Percentiles rank a stretch among this genome's conserved stretches.
phyloP scores from a whole-genome alignment of 371 early-diverging fungal species.

The Rhizomucor pusillus region DNA sequence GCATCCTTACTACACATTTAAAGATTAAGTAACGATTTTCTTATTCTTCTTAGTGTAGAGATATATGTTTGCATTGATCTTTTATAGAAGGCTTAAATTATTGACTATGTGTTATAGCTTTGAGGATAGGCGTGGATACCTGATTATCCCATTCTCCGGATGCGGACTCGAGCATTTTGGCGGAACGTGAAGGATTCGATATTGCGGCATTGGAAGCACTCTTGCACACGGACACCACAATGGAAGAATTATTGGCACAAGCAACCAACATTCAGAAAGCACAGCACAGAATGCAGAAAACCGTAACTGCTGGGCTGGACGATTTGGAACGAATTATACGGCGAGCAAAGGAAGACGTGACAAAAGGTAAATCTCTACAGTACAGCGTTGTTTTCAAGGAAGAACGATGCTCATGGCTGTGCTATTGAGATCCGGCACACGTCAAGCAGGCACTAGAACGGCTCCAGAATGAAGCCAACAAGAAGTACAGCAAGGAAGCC shows the following conservation, averaged over 20 bases:
- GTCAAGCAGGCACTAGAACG: not conserved
- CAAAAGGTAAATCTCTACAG: constrained; percentile 17
- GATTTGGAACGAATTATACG: constrained; percentile 10
- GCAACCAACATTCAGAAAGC: constrained; percentile 9
- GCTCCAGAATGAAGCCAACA: constrained; percentile 3
- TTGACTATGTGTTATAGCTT: no score
- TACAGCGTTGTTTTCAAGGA: no score
- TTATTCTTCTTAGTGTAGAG: no score
- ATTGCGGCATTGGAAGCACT: not conserved
- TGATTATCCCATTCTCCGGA: no score
- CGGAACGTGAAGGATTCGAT: no score
- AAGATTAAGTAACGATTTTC: no score
- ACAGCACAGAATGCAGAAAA: constrained; percentile 9
- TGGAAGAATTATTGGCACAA: constrained; percentile 11
- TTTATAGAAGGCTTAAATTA: no score
- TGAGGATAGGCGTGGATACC: no score
- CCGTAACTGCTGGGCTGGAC: constrained; percentile 5
- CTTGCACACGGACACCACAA: not conserved
- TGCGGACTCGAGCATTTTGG: no score
- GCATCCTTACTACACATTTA: no score
- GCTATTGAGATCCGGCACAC: not conserved
- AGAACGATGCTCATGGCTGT: no score
- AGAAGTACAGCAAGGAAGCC: constrained; percentile 4
- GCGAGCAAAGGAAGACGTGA: constrained; percentile 19
- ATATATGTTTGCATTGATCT: no score